A percentile compares a stretch with the other conserved stretches of the same genome.
phyloP scores from a whole-genome alignment of 2,329 filamentous ascomycete genomes.

The Penicillium sp. region DNA sequence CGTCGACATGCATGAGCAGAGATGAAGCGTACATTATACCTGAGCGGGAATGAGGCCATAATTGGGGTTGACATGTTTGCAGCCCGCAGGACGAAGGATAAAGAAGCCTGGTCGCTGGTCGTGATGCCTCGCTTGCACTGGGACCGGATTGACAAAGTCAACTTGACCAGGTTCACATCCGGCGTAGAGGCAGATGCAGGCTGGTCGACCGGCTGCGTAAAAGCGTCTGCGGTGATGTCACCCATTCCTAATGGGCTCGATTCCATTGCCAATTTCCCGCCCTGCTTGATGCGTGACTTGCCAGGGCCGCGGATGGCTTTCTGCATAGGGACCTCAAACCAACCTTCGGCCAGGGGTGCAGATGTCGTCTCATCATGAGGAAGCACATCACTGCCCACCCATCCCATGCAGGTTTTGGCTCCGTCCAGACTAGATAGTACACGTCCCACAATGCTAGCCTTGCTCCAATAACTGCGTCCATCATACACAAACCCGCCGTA shows the following conservation, averaged over 20 bases:
- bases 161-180: constrained; percentile 28
- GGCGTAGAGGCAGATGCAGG: constrained; percentile 15
- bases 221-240: constrained; percentile 42
- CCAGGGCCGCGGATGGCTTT: constrained; percentile 32
- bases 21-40: constrained; percentile 58
- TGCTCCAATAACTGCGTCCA: constrained; percentile 60
- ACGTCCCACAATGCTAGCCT: constrained; percentile 57
- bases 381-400: constrained; percentile 51
- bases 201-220: constrained; percentile 44
- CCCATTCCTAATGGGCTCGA: constrained; percentile 48
- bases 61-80: constrained; percentile 15
- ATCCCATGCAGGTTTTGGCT: constrained; percentile 58
- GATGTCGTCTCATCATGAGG: constrained; percentile 41
- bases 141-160: constrained; percentile 32
- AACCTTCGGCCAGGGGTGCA: constrained; percentile 46
- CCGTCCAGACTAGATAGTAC: constrained; percentile 53
- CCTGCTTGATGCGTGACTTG: constrained; percentile 50
- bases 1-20: constrained; percentile 58
- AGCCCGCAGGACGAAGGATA: constrained; percentile 32
- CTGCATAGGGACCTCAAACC: constrained; percentile 54
- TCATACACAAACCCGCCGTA: constrained; percentile 59
- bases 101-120: constrained; percentile 30
- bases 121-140: constrained; percentile 20
- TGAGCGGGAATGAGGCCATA: constrained; percentile 46
- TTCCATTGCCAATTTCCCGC: constrained; percentile 42